These are phyloP conservation scores for Dioscorea alata DNA, from an alignment of 106 monocot genomes.

Conservation along the genomic window DNA sequence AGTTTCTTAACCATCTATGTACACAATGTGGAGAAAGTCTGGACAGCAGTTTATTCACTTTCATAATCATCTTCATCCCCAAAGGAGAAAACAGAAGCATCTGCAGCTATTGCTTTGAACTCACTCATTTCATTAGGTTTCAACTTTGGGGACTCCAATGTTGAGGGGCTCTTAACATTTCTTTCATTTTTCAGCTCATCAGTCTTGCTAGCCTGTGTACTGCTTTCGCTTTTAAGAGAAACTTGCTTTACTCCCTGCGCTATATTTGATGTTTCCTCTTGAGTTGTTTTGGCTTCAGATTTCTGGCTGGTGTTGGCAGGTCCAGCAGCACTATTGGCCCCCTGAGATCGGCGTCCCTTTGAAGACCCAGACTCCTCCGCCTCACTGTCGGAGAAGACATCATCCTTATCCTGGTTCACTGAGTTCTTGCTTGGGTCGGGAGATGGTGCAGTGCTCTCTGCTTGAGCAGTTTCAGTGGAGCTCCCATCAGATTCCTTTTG, in stretches of 20 bases:
- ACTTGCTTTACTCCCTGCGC: constrained; percentile 30
- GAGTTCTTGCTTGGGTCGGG: constrained; percentile 20
- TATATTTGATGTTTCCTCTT: constrained; percentile 19
- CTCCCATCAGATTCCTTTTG: constrained; percentile 13
- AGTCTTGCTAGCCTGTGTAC: constrained; percentile 10
- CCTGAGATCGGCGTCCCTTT: constrained; percentile 19
- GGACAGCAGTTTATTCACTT: constrained; percentile 47
- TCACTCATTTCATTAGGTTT: constrained; percentile 58
- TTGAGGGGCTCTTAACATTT: constrained; percentile 8
- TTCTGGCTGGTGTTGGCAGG: constrained; percentile 3
- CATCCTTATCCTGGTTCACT: constrained; percentile 52
- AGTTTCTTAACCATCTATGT: constrained; percentile 10
- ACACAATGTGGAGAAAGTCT: constrained; percentile 2
- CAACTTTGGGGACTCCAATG: constrained; percentile 15
- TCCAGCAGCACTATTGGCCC: not conserved
- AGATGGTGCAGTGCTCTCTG: constrained; percentile 19
- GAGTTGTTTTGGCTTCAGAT: constrained; percentile 11
- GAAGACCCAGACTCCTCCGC: constrained; percentile 49
- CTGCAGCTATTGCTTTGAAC: constrained; percentile 94
- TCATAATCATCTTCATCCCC: constrained; percentile 94
- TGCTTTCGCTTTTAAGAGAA: constrained; percentile 26
- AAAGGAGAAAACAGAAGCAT: constrained; percentile 92
- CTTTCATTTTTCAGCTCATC: constrained; percentile 20
- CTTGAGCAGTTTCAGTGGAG: constrained; percentile 9
- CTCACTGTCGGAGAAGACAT: constrained; percentile 92